A percentile compares a stretch with the other conserved stretches of the same genome.
Conservation (phyloP, 2,329 filamentous ascomycete species). For the Fusarium cicatricum region DNA sequence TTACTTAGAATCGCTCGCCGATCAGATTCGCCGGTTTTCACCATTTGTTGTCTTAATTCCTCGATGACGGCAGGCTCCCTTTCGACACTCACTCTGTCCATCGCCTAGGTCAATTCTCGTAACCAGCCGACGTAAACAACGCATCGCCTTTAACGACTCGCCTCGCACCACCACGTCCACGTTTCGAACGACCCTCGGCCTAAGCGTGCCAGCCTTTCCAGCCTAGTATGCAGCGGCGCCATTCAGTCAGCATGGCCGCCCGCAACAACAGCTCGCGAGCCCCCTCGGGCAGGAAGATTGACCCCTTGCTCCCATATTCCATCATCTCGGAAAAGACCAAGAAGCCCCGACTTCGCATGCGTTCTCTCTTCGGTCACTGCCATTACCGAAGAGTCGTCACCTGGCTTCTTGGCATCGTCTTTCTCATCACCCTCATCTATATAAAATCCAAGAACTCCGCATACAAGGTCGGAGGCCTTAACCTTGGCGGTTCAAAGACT, state of each 20-base stretch:
- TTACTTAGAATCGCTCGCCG: conserved; percentile 40
- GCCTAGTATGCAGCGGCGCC: conserved; percentile 43
- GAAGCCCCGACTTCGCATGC: conserved; percentile 51
- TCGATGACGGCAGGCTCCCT: conserved; percentile 42
- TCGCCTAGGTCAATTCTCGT: conserved; percentile 30
- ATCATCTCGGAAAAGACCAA: conserved; percentile 46
- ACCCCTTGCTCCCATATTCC: conserved; percentile 47
- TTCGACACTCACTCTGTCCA: conserved; percentile 37
- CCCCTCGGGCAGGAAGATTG: conserved; percentile 44
- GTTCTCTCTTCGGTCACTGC: conserved; percentile 59
- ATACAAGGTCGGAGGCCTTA: conserved; percentile 37
- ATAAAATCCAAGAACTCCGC: conserved; percentile 47
- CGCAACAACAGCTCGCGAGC: conserved; percentile 47
- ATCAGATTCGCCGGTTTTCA: conserved; percentile 26
- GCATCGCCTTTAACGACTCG: conserved; percentile 11
- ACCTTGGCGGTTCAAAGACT: conserved; percentile 36
- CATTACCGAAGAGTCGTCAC: conserved; percentile 61
- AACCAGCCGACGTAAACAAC: conserved; percentile 17
- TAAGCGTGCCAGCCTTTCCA: conserved; percentile 33
- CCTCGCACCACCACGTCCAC: conserved; percentile 9
- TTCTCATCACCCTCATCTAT: conserved; percentile 53
- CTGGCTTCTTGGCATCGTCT: conserved; percentile 56
- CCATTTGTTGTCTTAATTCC: conserved; percentile 32
- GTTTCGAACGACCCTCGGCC: conserved; percentile 19
- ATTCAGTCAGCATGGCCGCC: conserved; percentile 47